Evolutionary conservation across 495 filamentous ascomycete species (phyloP), one percentile per base, ranked within the genome.

Genomic region (Apiosordaria backusii): DNA sequence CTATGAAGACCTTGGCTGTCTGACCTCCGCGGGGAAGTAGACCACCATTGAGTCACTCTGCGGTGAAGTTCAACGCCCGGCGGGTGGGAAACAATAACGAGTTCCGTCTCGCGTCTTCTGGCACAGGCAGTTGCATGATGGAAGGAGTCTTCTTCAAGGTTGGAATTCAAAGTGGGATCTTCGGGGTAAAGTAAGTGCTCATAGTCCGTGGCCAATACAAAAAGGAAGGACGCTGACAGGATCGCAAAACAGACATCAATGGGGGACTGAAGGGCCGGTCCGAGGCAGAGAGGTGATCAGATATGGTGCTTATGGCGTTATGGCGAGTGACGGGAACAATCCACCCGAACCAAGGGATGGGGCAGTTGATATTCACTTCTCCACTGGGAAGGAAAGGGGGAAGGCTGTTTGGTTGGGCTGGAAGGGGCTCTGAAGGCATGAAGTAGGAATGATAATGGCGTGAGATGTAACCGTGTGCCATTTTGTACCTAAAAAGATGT

Each of bases 351-450:
- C 15, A 13, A 16, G 18, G 15, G 65, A 61, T 3, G 52, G 25
- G 35, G 15, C 65, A n/a, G n/a, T 64, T 45, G 50, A 61, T 2
- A 27, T 70, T 50, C 61, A 57, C 26, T 67, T 67, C 15, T 67
- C 63, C 27, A 50, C 52, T 16, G 65, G 57, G 4, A 29, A 21
- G 0, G 65, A 70, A 16, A 45, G 60, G 26, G 65, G 65, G 18
- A 67, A 70, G 50, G 64, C 35, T 10, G 68, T 67, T 57, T 70
- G 61, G 61, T 23, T 70, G 27, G 60, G 45, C 9, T 70, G 60
- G 61, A 62, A 64, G 61, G 52, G 9, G 18, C 22, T 55, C 18
- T 55, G 22, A 55, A 55, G 35, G 16, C 9, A 13, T 45, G 5
- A 2, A 13, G 29, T 45, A 15, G 35, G n/a, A n/a, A n/a, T n/a